Base-by-base conservation (phyloP, 2,329 filamentous ascomycete species). In the Zopfia rhizophila region DNA sequence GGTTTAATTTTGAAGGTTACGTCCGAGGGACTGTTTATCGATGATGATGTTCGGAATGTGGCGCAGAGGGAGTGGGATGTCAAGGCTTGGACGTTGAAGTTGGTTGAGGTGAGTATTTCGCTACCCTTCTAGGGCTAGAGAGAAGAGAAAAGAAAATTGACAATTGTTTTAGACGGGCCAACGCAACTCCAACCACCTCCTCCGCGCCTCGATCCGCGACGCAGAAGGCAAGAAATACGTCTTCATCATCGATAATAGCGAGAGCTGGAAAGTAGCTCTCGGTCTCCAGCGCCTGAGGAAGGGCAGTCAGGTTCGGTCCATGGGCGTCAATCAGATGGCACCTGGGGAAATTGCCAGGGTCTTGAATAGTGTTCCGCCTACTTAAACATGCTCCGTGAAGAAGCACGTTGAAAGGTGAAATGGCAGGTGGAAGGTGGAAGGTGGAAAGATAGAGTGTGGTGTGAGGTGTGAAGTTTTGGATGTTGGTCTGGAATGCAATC, bases 1-100 rank as follows among this genome's bases (percentile, higher is more conserved):
- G 94, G 94, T 1, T 80, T 99, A 32, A 89, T 97, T 51, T 81
- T 99, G 51, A 89, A 90, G 38, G 94, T 97, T 65, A 93, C 90
- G 8, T 96, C 91, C 1, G 93, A 96, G 70, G 94, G 94, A 13
- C 81, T 97, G 41, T 97, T 97, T 74, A 94, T 99, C 66, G 94
- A 99, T 69, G 94, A 99, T 70, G 94, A 97, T 70, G 84, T 97
- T 39, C 86, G 92, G 31, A 86, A 86, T 51, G 90, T 97, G 12
- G 87, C 90, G n/a, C 91, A 97, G 74, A 86, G 94, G 48, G 94
- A 99, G 75, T 99, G 94, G 94, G 94, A 99, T 70, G 86, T 97
- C 66, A 97, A 97, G 73, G 92, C 93, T 18, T 97, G 94, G 94
- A 96, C 91, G 30, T 83, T 99, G 74, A 97, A 96, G 75, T 78